phyloP scores from a whole-genome alignment of 768 basidiomycete species.

The Trichaptum fuscoviolaceum region DNA sequence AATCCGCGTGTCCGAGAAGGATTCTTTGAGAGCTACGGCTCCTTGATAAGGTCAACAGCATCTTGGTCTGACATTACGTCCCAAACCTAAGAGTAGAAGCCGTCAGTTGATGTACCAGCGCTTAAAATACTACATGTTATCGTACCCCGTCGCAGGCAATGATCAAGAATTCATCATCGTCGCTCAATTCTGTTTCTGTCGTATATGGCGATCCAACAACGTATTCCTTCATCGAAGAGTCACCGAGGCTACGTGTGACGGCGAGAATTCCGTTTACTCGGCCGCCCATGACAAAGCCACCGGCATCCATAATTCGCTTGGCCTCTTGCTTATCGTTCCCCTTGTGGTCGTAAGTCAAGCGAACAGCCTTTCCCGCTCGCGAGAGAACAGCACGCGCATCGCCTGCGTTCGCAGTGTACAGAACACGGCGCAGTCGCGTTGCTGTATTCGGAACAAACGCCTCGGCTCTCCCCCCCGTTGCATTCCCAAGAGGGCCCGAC shows the following conservation, averaged over 20 bases:
- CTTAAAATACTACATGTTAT: conserved; percentile 20
- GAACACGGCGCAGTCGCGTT: conserved; percentile 55
- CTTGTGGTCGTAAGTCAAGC: conserved; percentile 98
- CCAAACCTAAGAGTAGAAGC: conserved; percentile 73
- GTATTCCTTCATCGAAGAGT: conserved; percentile 99
- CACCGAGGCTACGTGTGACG: conserved; percentile 95
- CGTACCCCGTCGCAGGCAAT: conserved; percentile 96
- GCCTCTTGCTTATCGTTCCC: conserved; percentile 96
- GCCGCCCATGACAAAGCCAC: conserved; percentile 98
- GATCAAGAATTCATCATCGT: conserved; percentile 91
- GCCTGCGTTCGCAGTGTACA: conserved; percentile 96
- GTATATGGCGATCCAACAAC: conserved; percentile 98
- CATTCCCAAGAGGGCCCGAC: not conserved
- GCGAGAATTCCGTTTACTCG: conserved; percentile 97
- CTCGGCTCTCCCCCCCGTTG: not conserved
- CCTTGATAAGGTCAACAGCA: conserved; percentile 80
- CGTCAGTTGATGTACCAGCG: conserved; percentile 11
- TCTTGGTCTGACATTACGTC: conserved; percentile 90
- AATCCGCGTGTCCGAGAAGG: no score
- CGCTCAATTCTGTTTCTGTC: conserved; percentile 87
- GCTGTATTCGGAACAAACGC: conserved; percentile 21
- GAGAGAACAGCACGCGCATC: conserved; percentile 94
- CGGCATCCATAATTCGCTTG: conserved; percentile 95
- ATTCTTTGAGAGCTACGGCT: conserved; percentile 70
- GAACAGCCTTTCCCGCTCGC: conserved; percentile 82